Evolutionary conservation across 1,284 basidiomycete genomes (phyloP), one percentile per base, ranked within the genome.

Genomic region (Cryptococcus jaspeensis): DNA sequence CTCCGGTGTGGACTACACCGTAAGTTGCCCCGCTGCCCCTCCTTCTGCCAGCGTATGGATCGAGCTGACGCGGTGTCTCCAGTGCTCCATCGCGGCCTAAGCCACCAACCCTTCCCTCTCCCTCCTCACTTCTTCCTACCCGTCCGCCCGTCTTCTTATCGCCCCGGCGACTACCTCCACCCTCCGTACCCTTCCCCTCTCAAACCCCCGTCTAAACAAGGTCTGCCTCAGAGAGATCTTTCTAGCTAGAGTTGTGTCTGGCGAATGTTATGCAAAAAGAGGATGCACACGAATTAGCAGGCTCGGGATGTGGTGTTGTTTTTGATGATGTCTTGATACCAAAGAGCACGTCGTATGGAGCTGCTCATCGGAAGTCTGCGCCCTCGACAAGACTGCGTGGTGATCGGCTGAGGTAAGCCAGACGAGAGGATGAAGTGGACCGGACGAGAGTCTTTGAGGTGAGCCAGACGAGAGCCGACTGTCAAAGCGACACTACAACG

Each of bases 1-100:
- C 58, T 68, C 72, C n/a, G 59, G 55, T 47, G 67, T 63, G 55
- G 60, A 58, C 57, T 74, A 73, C 72, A 59, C 55, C 18, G 67
- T 69, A 44, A 52, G 67, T 59, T 20, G 43, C 15, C 28, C 15
- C 1, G n/a, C n/a, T n/a, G n/a, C n/a, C 16, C 22, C 22, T 41
- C 15, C 7, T 46, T 20, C 25, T 18, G 18, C 20, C 20, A 22
- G 16, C 7, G 2, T 16, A 46, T 46, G 20, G 15, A 7, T 11
- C 20, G 15, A 22, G 18, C 44, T 16, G 20, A 25, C 44, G 20
- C 20, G 15, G 20, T 45, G n/a, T 23, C 15, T 28, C 12, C 40
- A 41, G 44, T 46, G 44, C 44, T 46, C 44, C 22, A 46, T 46
- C 44, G 44, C 44, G 20, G 44, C 44, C 16, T 46, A 46, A 46